A percentile compares a stretch with the other conserved stretches of the same genome.
phyloP scores from a whole-genome alignment of 345 rosid genomes.

The Lepidium didymum region DNA sequence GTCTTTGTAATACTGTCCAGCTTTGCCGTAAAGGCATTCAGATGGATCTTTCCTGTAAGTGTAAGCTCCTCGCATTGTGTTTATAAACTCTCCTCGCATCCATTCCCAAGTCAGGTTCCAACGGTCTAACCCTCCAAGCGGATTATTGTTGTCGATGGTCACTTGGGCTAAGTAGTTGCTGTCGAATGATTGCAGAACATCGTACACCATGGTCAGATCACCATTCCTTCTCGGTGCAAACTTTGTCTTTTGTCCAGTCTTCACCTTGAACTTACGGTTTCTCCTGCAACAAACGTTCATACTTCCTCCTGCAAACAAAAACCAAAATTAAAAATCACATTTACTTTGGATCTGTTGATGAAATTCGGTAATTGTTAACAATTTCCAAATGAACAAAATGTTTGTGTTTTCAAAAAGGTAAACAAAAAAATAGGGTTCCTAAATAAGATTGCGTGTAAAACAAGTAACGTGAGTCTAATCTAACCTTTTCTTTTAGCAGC shows the following conservation, averaged over 20 bases:
- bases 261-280: conserved; percentile 56
- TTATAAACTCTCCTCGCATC: conserved; percentile 80
- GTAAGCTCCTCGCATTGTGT: conserved; percentile 78
- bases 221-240: conserved; percentile 48
- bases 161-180: conserved; percentile 85
- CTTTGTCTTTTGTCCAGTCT: conserved; percentile 34
- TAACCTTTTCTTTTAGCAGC: conserved; percentile 41
- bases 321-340: background rate
- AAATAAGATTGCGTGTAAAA: background rate
- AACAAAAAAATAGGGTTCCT: background rate
- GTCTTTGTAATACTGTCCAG: conserved; percentile 52
- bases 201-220: conserved; percentile 60
- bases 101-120: conserved; percentile 98
- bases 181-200: conserved; percentile 55
- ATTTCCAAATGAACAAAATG: background rate
- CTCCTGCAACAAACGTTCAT: conserved; percentile 70
- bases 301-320: conserved; percentile 38
- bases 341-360: no score
- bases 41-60: conserved; percentile 46
- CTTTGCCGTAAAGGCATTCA: conserved; percentile 55
- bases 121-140: conserved; percentile 72
- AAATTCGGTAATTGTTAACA: no score
- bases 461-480: background rate
- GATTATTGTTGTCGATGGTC: conserved; percentile 66
- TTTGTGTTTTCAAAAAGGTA: background rate